Evolutionary conservation across 2,329 filamentous ascomycete species (phyloP).

Genomic region (Pseudocercospora cruenta): DNA sequence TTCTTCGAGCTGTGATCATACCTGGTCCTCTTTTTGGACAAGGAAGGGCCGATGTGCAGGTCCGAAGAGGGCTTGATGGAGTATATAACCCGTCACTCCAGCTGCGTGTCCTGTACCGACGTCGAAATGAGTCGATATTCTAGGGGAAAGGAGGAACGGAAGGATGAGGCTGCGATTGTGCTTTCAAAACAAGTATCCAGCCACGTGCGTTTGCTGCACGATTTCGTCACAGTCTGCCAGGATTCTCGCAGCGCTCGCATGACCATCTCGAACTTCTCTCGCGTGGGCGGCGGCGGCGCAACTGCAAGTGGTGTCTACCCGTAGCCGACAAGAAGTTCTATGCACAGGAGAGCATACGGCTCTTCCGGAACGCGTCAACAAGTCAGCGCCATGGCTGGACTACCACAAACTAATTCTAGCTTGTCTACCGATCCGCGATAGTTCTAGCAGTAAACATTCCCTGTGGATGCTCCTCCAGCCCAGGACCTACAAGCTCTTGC

Average conservation of each 20-base stretch:
- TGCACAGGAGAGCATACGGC: neutral
- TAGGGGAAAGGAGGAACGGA: neutral
- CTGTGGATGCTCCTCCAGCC: constrained; percentile 18
- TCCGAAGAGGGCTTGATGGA: neutral
- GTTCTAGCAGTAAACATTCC: neutral
- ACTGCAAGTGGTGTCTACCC: neutral
- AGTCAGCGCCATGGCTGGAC: constrained; percentile 9
- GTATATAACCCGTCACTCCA: neutral
- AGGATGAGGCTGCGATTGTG: neutral
- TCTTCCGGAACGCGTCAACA: neutral
- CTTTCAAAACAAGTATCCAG: neutral
- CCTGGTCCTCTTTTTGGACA: neutral
- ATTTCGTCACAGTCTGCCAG: neutral
- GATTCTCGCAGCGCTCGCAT: neutral
- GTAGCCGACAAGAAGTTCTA: neutral
- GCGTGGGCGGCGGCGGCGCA: neutral
- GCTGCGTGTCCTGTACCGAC: neutral
- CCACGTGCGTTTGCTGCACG: neutral
- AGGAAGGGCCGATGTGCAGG: neutral
- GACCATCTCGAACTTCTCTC: neutral
- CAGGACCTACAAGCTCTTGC: constrained; percentile 11
- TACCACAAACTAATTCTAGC: neutral
- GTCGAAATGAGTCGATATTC: neutral
- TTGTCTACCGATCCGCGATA: constrained; percentile 6
- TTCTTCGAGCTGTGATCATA: neutral